Evolutionary conservation across 768 basidiomycete genomes (phyloP), one percentile per base, ranked within the genome.

Genomic region (Suillus clintonianus): DNA sequence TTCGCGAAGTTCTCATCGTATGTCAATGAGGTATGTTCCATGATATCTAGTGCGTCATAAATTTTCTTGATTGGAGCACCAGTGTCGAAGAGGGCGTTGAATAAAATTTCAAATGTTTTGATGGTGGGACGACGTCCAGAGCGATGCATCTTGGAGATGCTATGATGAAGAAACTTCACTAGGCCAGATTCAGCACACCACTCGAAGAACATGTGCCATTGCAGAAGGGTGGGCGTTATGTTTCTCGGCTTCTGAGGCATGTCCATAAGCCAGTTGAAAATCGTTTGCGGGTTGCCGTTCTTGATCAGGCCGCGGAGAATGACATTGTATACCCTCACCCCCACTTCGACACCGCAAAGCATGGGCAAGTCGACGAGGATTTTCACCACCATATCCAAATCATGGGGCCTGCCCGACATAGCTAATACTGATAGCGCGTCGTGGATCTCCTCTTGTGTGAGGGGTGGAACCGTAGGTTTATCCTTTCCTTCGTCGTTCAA

Each of bases 141-240:
- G 36, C 74, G 70, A 45, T 70, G 74, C 79, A 81, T 80, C 63
- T 65, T 74, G 67, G 64, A 77, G 70, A 65, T 81, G 70, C 65
- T 70, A 24, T 70, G 70, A 27, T 71, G 74, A 43, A 76, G 64
- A 13, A 72, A 51, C 36, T 60, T 69, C 51, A 69, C 64, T 59
- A 75, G 71, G 15, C 73, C 76, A 24, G 61, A 63, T 61, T 69
- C 67, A 45, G 67, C 70, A 62, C 80, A 82, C 19, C 71, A 73
- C 42, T 82, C 77, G 41, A 90, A 74, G 65, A 88, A 81, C 11
- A 80, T 64, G 65, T 89, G 83, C 77, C 86, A 86, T 62, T 87
- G 86, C 24, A 82, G 77, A 42, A 82, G 73, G 27, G 82, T 80
- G 0, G 87, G 86, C 5, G 70, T 71, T 50, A 82, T 65, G 41